phyloP scores from a whole-genome alignment of 108 stramenopile species.

The Discostella stelligeroides region DNA sequence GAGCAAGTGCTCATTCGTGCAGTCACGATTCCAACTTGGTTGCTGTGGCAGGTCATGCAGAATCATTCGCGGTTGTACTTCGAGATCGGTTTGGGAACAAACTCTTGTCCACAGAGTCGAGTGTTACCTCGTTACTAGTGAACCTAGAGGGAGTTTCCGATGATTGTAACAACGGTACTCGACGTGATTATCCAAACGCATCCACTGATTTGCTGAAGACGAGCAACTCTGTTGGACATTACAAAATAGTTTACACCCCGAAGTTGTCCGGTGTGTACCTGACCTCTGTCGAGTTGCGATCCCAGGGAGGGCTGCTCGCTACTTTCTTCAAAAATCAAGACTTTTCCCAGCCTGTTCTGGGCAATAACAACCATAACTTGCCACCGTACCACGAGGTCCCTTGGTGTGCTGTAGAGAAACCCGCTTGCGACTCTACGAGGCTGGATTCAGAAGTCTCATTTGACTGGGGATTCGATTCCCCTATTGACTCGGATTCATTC shows the following conservation, averaged over 20 bases:
- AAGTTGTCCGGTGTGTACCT: conserved; percentile 63
- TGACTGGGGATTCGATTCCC: conserved; percentile 64
- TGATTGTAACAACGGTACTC: conserved; percentile 26
- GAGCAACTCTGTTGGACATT: conserved; percentile 63
- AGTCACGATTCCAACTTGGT: conserved; percentile 53
- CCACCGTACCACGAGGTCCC: conserved; percentile 45
- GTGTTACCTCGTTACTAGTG: conserved; percentile 26
- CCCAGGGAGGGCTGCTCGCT: conserved; percentile 70
- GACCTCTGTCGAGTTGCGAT: conserved; percentile 47
- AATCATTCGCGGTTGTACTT: conserved; percentile 58
- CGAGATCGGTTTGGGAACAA: conserved; percentile 77
- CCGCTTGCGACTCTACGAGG: conserved; percentile 65
- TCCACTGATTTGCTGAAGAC: conserved; percentile 19
- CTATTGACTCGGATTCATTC: conserved; percentile 54
- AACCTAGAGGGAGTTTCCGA: conserved; percentile 39
- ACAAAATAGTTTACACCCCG: conserved; percentile 59
- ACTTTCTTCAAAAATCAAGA: conserved; percentile 68
- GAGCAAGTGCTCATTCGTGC: conserved; percentile 50
- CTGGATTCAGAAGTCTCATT: conserved; percentile 62
- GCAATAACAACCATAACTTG: conserved; percentile 44
- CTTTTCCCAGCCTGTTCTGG: conserved; percentile 69
- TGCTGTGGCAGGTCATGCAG: conserved; percentile 63
- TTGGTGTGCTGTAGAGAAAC: conserved; percentile 44
- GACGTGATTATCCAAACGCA: conserved; percentile 14
- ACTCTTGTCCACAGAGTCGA: conserved; percentile 36